Conservation (phyloP, 495 filamentous ascomycete genomes). For the Jackrogersella minutella region DNA sequence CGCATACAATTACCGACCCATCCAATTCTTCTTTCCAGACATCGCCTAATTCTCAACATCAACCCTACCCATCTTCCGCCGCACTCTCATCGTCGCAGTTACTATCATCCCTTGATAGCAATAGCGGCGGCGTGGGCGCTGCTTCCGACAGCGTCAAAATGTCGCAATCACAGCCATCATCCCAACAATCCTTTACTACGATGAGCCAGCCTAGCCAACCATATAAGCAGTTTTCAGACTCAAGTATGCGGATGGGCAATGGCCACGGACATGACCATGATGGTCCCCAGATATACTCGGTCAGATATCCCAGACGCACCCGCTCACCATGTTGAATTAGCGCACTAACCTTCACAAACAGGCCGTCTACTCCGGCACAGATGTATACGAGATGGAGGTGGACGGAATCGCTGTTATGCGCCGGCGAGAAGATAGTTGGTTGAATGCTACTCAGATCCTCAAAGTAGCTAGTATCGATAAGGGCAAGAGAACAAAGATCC, state of each 20-base stretch:
- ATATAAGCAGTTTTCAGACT: constrained; percentile 51
- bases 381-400: constrained; percentile 98
- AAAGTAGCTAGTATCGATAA: constrained; percentile 98
- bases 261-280: constrained; percentile 59
- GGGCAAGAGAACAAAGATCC: constrained; percentile 93
- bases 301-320: constrained; percentile 47
- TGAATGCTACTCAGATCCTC: constrained; percentile 93
- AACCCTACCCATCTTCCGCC: constrained; percentile 28
- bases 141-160: constrained; percentile 46
- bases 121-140: constrained; percentile 57
- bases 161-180: constrained; percentile 57
- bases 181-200: constrained; percentile 59
- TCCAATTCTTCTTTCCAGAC: not conserved
- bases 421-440: constrained; percentile 87
- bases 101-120: constrained; percentile 50
- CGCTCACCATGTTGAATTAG: not conserved
- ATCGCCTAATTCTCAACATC: constrained; percentile 12
- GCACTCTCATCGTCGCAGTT: constrained; percentile 28
- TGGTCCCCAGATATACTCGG: constrained; percentile 80
- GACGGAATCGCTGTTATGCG: constrained; percentile 93
- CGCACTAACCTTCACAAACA: constrained; percentile 48
- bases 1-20: not conserved
- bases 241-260: constrained; percentile 52
- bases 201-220: constrained; percentile 53
- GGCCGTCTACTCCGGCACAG: constrained; percentile 93